Conservation (phyloP, 2,329 filamentous ascomycete genomes). For the Fusarium protoensiforme region DNA sequence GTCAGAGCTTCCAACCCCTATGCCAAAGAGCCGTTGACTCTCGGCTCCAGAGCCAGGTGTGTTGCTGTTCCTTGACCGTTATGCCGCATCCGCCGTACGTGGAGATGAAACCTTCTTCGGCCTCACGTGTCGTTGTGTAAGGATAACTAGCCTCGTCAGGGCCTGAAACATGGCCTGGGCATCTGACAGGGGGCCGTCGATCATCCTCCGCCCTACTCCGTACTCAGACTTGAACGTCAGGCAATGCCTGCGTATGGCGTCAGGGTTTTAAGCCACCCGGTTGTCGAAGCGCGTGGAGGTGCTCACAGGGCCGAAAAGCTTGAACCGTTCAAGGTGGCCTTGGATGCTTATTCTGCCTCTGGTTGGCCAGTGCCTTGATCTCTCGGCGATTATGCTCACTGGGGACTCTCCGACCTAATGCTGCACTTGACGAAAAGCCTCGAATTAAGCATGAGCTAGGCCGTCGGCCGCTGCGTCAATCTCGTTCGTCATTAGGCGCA, state of each 20-base stretch:
- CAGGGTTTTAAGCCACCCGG: constrained; percentile 34
- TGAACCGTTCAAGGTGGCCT: constrained; percentile 32
- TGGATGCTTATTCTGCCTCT: constrained; percentile 17
- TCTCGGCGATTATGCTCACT: constrained; percentile 28
- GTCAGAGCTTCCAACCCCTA: constrained; percentile 22
- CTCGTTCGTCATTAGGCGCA: constrained; percentile 7
- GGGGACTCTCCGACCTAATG: not conserved
- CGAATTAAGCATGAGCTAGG: constrained; percentile 15
- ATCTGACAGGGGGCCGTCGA: constrained; percentile 36
- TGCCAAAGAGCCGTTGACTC: constrained; percentile 23
- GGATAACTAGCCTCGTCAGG: constrained; percentile 25
- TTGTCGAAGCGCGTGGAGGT: constrained; percentile 30
- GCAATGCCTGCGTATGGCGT: constrained; percentile 29
- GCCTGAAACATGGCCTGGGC: constrained; percentile 40
- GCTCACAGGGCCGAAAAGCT: constrained; percentile 35
- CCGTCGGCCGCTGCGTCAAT: constrained; percentile 23
- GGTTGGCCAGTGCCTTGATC: constrained; percentile 35
- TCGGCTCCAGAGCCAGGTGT: constrained; percentile 25
- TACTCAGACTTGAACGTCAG: constrained; percentile 26
- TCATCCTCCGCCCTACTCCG: constrained; percentile 32
- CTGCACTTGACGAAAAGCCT: constrained; percentile 7
- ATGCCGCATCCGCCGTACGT: constrained; percentile 40
- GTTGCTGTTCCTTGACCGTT: constrained; percentile 34
- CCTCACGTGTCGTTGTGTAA: constrained; percentile 43
- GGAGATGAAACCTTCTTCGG: constrained; percentile 42